Base-by-base conservation (phyloP, 305 asterid species). In the Fraxinus sp. region DNA sequence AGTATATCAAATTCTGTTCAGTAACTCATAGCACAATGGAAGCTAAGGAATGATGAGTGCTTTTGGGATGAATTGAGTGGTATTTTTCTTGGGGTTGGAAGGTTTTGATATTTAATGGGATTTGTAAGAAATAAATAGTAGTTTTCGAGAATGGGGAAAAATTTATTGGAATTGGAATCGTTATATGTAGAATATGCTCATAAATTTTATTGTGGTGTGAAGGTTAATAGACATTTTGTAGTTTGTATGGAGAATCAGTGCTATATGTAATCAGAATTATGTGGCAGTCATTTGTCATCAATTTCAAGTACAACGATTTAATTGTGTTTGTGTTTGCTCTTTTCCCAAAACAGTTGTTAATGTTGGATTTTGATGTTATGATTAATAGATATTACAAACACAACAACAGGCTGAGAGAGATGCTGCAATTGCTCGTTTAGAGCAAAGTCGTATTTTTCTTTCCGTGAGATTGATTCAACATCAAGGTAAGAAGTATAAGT, bases 361-460 rank as follows among this genome's bases (percentile, higher is more conserved):
- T 68, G 28, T 32, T 28, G 57, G 0, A 36, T 26, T 66, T 78
- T 0, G 36, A 24, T 82, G 32, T 77, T 77, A 16, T 55, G 11
- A 59, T 82, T 80, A 86, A 80, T 95, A 96, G 98, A 91, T 94
- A 1, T 89, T 96, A 68, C 97, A 96, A 86, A 84, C 91, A 79
- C 97, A 94, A 74, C 98, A 93, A 79, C 91, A 91, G 66, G 97
- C 92, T 13, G 98, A 93, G 88, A 93, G 94, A 86, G 94, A 96
- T 86, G 90, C 92, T 83, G 97, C 98, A 26, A 77, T 94, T 79
- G 95, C 98, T 84, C 96, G 97, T 36, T 84, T 96, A 72, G 99
- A 96, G 87, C 97, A 94, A 84, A 94, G 98, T 81, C 95, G 98
- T 55, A 84, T 94, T 37, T 78, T 94, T 83, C 97, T 96, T 82